Evolutionary conservation across 2,329 filamentous ascomycete species (phyloP).

Genomic region (Fonsecaea pedrosoi): DNA sequence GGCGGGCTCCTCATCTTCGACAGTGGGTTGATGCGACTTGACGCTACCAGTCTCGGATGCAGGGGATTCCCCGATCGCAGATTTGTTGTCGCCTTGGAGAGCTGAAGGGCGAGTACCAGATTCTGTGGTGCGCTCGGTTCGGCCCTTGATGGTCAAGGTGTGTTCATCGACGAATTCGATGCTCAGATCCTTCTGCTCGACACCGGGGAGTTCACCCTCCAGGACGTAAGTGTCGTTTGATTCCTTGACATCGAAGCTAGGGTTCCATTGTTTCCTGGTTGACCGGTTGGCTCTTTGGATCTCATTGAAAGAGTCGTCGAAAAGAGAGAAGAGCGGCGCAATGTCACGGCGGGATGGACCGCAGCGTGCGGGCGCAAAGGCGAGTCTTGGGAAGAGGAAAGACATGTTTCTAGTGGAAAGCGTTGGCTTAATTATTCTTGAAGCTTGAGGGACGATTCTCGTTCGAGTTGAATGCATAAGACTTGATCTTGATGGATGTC

Average conservation of each 20-base stretch:
- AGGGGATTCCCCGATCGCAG: conserved; percentile 31
- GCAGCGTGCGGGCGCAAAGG: conserved; percentile 37
- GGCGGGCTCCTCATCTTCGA: conserved; percentile 52
- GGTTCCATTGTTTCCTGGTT: conserved; percentile 47
- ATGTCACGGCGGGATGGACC: conserved; percentile 46
- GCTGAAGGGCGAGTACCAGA: conserved; percentile 36
- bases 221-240: conserved; percentile 53
- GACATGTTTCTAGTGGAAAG: conserved; percentile 46
- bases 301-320: conserved; percentile 49
- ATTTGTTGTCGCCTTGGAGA: conserved; percentile 33
- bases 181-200: conserved; percentile 54
- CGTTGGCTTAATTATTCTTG: conserved; percentile 33
- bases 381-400: conserved; percentile 47
- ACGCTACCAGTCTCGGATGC: conserved; percentile 36
- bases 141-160: conserved; percentile 56
- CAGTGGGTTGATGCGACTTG: conserved; percentile 50
- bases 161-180: conserved; percentile 57
- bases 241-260: conserved; percentile 57
- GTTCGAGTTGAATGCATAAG: conserved; percentile 41
- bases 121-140: conserved; percentile 48
- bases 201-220: conserved; percentile 57
- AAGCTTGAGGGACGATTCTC: conserved; percentile 32
- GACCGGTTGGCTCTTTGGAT: conserved; percentile 35
- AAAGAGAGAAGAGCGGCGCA: conserved; percentile 54
- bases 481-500: conserved; percentile 35